Percentiles rank a stretch among this genome's conserved stretches.
These are phyloP conservation scores for Aschersonia sp. DNA, from an alignment of 2,329 filamentous ascomycete species.

Conservation along the genomic window DNA sequence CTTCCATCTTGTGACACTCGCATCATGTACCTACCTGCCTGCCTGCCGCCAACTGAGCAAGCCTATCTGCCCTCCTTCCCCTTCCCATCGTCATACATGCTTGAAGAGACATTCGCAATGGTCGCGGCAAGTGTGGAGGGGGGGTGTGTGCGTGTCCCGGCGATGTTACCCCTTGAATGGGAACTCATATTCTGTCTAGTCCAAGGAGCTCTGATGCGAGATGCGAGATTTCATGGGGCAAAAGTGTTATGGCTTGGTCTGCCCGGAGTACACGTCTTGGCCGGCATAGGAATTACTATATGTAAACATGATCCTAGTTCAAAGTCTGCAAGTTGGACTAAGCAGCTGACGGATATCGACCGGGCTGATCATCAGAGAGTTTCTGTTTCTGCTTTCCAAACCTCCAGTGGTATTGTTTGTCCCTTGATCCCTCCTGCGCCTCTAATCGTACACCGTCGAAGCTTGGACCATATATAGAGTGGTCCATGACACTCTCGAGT, in stretches of 20 bases:
- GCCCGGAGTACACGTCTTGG: neutral
- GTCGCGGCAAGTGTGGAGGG: neutral
- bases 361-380: neutral
- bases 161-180: slow-evolving; percentile 1
- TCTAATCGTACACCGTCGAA: too few species aligned
- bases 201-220: neutral
- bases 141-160: neutral
- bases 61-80: neutral
- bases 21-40: neutral
- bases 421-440: too few species aligned
- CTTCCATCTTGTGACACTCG: neutral
- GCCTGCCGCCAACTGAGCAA: neutral
- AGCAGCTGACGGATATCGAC: slow-evolving; percentile 1
- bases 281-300: slow-evolving; percentile 1
- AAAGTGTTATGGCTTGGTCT: neutral
- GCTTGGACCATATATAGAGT: neutral
- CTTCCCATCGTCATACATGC: slow-evolving; percentile 1
- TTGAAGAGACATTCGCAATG: slow-evolving; percentile 1
- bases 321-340: neutral
- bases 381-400: neutral
- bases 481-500: neutral
- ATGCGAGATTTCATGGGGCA: neutral
- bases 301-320: neutral
- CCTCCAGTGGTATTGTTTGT: neutral
- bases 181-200: neutral